Evolutionary conservation across 2,329 filamentous ascomycete species (phyloP).

Genomic region (Xylariaceae sp.): DNA sequence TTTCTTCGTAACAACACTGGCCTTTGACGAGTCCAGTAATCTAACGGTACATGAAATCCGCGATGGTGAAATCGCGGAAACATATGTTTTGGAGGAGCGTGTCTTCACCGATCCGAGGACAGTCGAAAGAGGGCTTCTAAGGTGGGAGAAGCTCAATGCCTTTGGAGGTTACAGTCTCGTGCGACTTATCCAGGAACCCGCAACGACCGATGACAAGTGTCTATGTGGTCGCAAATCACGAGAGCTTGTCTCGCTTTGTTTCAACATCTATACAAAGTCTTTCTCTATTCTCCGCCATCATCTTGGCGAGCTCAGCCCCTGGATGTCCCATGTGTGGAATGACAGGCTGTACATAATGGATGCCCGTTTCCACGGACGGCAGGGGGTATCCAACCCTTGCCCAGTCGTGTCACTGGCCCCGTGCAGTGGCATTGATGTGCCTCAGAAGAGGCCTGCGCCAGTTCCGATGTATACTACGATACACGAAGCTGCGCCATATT

Average conservation of each 20-base stretch:
- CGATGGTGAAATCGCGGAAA: conserved; percentile 20
- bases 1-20: conserved; percentile 29
- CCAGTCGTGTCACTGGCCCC: conserved; percentile 19
- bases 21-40: conserved; percentile 11
- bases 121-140: conserved; percentile 21
- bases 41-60: conserved; percentile 28
- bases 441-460: not conserved
- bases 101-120: conserved; percentile 19
- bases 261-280: conserved; percentile 31
- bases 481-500: conserved; percentile 1
- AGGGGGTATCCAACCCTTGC: not conserved
- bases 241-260: conserved; percentile 27
- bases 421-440: conserved; percentile 8
- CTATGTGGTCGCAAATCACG: conserved; percentile 16
- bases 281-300: conserved; percentile 29
- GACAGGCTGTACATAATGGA: conserved; percentile 19
- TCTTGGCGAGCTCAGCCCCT: conserved; percentile 16
- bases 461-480: conserved; percentile 16
- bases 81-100: conserved; percentile 21
- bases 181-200: conserved; percentile 22
- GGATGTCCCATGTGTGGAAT: conserved; percentile 29
- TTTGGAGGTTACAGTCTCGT: conserved; percentile 30
- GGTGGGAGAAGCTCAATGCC: conserved; percentile 30
- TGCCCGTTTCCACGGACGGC: conserved; percentile 4
- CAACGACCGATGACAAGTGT: conserved; percentile 6